Base-by-base conservation (phyloP, 2,329 filamentous ascomycete genomes). In the Clonostachys byssicola region DNA sequence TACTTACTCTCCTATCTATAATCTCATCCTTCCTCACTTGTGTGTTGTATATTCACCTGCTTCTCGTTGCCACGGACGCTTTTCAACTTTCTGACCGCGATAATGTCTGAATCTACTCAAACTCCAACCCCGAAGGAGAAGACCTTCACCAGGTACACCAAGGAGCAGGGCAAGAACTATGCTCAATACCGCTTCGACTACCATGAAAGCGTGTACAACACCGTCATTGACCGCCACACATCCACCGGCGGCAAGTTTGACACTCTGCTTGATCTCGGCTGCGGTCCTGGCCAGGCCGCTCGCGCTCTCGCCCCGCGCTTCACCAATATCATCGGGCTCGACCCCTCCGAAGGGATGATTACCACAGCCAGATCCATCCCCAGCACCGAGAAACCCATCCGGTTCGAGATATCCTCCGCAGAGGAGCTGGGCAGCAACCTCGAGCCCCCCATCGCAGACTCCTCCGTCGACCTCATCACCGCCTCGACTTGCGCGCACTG, bases 401-500 rank as follows among this genome's bases (percentile, higher is more conserved):
- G 52, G 5, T 81, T 72, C 50, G 62, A 65, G 1, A 58, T 73
- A 12, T 69, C 66, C 2, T 56, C 60, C 1, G 75, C 75, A 2
- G 75, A 80, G 51, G 60, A 66, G 0, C 62, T 78, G 3, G 67
- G 64, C 16, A 46, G 51, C 3, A 47, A 60, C 3, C 49, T 67
- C 13, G 62, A 40, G 50, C 51, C 56, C 2, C 36, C 36, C 1
- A 49, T 73, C 5, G 51, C 50, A 3, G 63, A 65, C 20, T 55
- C 48, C 10, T 68, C 60, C 45, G 68, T 80, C 9, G 77, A 80
- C 54, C 58, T 80, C n/a, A 63, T 80, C 51, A 73, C 68, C 0
- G 70, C 71, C 5, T 74, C 69, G 8, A 81, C 86, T 56, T 74
- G 82, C 8, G 80, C 81, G 39, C 83, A 87, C 59, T 87, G 83